phyloP scores from a whole-genome alignment of 169 alveolate genomes.

The Cryptosporidium meleagridis region DNA sequence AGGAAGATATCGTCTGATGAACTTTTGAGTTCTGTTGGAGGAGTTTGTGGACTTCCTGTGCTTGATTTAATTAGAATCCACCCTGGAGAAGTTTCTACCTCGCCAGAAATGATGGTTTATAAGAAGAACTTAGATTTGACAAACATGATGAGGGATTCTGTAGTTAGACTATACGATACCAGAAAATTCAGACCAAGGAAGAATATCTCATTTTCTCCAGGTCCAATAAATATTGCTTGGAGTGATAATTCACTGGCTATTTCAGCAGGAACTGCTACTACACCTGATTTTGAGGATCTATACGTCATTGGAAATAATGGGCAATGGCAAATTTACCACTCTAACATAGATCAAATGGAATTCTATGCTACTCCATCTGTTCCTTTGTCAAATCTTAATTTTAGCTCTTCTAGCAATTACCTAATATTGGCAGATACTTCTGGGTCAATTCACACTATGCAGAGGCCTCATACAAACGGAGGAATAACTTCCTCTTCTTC shows the following conservation, averaged over 20 bases:
- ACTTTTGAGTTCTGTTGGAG: slow-evolving; percentile 48
- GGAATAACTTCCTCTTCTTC: background rate
- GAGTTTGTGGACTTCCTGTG: slow-evolving; percentile 56
- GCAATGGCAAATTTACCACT: slow-evolving; percentile 68
- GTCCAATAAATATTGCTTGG: slow-evolving; percentile 65
- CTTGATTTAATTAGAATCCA: slow-evolving; percentile 52
- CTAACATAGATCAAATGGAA: slow-evolving; percentile 56
- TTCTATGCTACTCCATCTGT: slow-evolving; percentile 74
- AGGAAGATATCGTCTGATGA: slow-evolving; percentile 21
- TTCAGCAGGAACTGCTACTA: slow-evolving; percentile 28
- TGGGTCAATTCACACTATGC: slow-evolving; percentile 71
- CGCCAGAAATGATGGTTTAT: slow-evolving; percentile 53
- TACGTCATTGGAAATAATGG: slow-evolving; percentile 69
- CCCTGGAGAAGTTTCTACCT: slow-evolving; percentile 65
- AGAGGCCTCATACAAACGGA: slow-evolving; percentile 19
- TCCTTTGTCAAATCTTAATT: slow-evolving; percentile 29
- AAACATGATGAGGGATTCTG: slow-evolving; percentile 40
- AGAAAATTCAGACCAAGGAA: slow-evolving; percentile 62
- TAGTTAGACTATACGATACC: slow-evolving; percentile 49
- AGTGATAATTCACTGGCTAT: slow-evolving; percentile 35
- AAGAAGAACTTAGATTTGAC: slow-evolving; percentile 62
- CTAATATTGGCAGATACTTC: slow-evolving; percentile 53
- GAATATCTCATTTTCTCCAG: slow-evolving; percentile 60
- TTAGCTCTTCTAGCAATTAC: slow-evolving; percentile 58
- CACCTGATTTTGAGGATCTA: slow-evolving; percentile 42